These are phyloP conservation scores for Kregervanrija delftensis DNA, from an alignment of 805 yeast species.

Conservation along the genomic window DNA sequence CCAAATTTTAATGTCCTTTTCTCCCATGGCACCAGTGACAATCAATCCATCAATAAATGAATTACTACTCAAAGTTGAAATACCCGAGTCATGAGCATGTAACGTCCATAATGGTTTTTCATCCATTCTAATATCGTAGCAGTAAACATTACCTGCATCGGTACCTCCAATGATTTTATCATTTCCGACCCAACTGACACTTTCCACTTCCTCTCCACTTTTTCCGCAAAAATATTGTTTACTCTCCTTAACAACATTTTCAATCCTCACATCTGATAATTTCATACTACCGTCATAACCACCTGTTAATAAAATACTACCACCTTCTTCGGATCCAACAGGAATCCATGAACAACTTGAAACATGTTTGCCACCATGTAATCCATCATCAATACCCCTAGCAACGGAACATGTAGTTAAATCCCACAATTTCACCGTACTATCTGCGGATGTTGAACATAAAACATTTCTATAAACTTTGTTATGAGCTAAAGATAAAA, in stretches of 20 bases:
- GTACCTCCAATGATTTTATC: slow-evolving; percentile 64
- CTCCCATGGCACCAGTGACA: slow-evolving; percentile 88
- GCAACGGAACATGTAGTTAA: slow-evolving; percentile 67
- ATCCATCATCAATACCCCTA: slow-evolving; percentile 53
- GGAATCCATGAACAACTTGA: slow-evolving; percentile 85
- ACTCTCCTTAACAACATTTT: slow-evolving; percentile 51
- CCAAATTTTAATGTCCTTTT: slow-evolving; percentile 84
- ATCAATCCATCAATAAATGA: slow-evolving; percentile 61
- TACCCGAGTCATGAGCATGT: slow-evolving; percentile 95
- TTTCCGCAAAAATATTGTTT: slow-evolving; percentile 57
- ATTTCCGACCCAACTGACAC: slow-evolving; percentile 62
- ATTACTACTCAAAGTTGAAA: slow-evolving; percentile 74
- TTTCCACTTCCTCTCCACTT: slow-evolving; percentile 70
- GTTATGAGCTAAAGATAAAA: slow-evolving; percentile 80
- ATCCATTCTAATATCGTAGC: slow-evolving; percentile 70
- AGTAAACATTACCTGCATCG: slow-evolving; percentile 82
- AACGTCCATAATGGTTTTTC: slow-evolving; percentile 83
- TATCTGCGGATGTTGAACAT: slow-evolving; percentile 93
- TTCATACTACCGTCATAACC: slow-evolving; percentile 87
- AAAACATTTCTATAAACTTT: slow-evolving; percentile 73
- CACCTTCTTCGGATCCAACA: slow-evolving; percentile 33
- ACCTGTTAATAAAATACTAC: slow-evolving; percentile 73
- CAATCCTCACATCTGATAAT: slow-evolving; percentile 77
- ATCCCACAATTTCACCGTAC: slow-evolving; percentile 95
- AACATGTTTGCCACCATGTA: slow-evolving; percentile 77